Conservation (phyloP, 2,329 filamentous ascomycete species). For the Trichoderma cornu-damae region DNA sequence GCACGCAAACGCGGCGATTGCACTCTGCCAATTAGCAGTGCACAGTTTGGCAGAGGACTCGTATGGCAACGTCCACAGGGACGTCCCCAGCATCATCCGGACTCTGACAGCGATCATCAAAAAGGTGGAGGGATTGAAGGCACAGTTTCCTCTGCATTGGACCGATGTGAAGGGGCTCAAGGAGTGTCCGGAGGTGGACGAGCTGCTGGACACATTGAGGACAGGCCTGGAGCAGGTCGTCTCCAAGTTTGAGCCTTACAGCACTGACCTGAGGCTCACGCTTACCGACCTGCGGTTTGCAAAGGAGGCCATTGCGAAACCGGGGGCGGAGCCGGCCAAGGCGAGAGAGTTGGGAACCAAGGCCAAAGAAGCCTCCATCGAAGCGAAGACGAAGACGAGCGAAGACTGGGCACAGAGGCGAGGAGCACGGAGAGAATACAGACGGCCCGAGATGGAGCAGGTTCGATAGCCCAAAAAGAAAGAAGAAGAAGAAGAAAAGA, state of each 20-base stretch:
- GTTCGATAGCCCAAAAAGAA: constrained; percentile 24
- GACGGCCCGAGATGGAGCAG: constrained; percentile 30
- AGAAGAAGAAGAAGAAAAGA: too few relatives aligned
- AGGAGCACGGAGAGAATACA: constrained; percentile 18
- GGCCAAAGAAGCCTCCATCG: constrained; percentile 20
- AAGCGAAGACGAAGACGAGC: not conserved
- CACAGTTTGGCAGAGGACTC: constrained; percentile 73
- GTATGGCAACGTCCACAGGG: constrained; percentile 79
- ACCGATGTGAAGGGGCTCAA: constrained; percentile 62
- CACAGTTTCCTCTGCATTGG: constrained; percentile 63
- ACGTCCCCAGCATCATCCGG: constrained; percentile 69
- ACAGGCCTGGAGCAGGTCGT: constrained; percentile 62
- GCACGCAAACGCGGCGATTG: constrained; percentile 66
- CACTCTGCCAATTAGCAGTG: constrained; percentile 63
- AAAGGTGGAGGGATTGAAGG: constrained; percentile 64
- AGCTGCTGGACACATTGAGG: constrained; percentile 60
- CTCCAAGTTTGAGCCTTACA: constrained; percentile 67
- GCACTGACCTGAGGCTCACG: constrained; percentile 63
- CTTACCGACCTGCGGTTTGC: constrained; percentile 68
- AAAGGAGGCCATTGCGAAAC: constrained; percentile 53
- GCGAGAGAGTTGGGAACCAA: constrained; percentile 29
- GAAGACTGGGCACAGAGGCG: constrained; percentile 22
- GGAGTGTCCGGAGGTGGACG: constrained; percentile 62
- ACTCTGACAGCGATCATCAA: constrained; percentile 64
- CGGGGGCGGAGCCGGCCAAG: constrained; percentile 20